Conservation (phyloP, 2,329 filamentous ascomycete species). For the Aspergillus caelatus region DNA sequence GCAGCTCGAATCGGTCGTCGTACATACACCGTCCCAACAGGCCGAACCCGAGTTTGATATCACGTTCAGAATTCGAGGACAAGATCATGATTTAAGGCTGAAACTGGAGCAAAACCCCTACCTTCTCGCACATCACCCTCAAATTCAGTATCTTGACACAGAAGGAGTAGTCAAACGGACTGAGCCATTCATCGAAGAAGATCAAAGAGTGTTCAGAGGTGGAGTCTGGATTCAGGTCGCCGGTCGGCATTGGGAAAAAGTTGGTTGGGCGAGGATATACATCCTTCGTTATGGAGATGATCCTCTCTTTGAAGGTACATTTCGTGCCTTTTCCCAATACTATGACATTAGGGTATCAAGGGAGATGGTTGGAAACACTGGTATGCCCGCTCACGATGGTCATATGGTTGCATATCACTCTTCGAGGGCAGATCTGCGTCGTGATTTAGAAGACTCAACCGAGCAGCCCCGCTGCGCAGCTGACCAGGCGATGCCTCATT, state of each 20-base stretch:
- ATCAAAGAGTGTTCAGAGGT: slow-evolving; percentile 9
- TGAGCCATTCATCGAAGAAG: not conserved
- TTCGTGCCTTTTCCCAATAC: slow-evolving; percentile 5
- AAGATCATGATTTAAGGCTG: not conserved
- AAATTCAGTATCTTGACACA: slow-evolving; percentile 10
- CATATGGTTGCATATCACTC: not conserved
- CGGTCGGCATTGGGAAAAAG: not conserved
- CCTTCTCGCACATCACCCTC: slow-evolving; percentile 9
- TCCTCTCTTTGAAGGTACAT: slow-evolving; percentile 17
- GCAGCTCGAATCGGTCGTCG: not conserved
- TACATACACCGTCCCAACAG: not conserved
- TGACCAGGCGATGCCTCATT: not conserved
- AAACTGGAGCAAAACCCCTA: slow-evolving; percentile 14
- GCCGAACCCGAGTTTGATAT: not conserved
- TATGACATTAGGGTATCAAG: slow-evolving; percentile 11
- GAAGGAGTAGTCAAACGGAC: not conserved
- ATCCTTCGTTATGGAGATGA: slow-evolving; percentile 10
- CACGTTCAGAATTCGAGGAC: not conserved
- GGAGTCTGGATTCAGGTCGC: not conserved
- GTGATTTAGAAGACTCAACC: not conserved
- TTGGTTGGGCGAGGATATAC: slow-evolving; percentile 18
- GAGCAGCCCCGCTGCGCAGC: not conserved
- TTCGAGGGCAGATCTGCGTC: not conserved
- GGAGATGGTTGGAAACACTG: not conserved
- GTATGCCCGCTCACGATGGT: not conserved